Conservation (phyloP, 1,284 basidiomycete species). For the Fomitiporia mediterranea region DNA sequence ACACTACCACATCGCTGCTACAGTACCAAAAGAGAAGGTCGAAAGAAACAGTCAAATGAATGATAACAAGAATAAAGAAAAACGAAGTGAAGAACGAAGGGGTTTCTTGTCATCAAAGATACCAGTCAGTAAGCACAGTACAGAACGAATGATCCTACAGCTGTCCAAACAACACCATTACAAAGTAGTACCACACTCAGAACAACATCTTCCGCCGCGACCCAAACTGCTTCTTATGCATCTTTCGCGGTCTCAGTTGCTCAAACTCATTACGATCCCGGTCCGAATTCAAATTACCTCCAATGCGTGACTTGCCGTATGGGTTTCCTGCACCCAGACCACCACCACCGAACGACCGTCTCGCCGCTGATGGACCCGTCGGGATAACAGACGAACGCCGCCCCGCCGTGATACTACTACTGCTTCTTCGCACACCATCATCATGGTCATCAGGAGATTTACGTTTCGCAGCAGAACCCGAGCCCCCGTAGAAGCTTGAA, state of each 20-base stretch:
- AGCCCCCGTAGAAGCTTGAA: conserved; percentile 43
- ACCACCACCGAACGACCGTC: not conserved
- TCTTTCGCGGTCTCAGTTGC: conserved; percentile 6
- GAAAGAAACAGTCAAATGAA: no score
- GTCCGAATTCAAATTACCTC: not conserved
- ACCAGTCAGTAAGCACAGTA: no score
- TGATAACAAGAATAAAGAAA: no score
- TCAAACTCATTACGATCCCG: not conserved
- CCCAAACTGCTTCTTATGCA: conserved; percentile 11
- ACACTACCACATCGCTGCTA: no score
- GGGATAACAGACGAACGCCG: not conserved
- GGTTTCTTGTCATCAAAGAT: no score
- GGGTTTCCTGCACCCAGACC: not conserved
- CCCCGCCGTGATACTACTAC: no score
- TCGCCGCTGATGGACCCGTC: not conserved
- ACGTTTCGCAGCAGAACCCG: conserved; percentile 33
- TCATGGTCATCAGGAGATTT: conserved; percentile 35
- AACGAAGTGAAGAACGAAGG: no score
- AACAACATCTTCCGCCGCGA: not conserved
- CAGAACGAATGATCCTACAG: no score
- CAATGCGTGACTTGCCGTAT: not conserved
- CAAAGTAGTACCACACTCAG: not conserved
- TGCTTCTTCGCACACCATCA: not conserved
- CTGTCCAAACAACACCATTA: no score
- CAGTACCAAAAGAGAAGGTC: no score